Base-by-base conservation (phyloP, 2,329 filamentous ascomycete genomes). In the Cordyceps farinosa region DNA sequence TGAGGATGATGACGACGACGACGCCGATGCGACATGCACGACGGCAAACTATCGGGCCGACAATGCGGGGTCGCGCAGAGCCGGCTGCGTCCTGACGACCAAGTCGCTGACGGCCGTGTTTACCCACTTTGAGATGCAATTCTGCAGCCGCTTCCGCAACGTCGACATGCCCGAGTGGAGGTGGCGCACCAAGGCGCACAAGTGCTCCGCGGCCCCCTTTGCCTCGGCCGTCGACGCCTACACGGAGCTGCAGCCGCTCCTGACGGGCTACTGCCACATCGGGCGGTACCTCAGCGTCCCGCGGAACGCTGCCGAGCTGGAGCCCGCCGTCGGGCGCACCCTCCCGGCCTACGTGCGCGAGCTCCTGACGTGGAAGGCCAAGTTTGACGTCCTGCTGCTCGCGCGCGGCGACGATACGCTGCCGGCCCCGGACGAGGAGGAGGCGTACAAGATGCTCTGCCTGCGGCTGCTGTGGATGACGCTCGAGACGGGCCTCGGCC, bases 241-340 rank as follows among this genome's bases (percentile, higher is more conserved):
- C 55, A 48, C 50, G n/a, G 62, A 64, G 55, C 57, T 64, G 30
- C 53, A 59, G 48, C 62, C 57, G 55, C 45, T 59, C 1, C 55
- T 64, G 29, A 50, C 48, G 11, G 38, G 48, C 38, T 53, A 22
- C 47, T 50, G 34, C 42, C 36, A 60, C 17, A 42, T 40, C 11
- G 47, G 36, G 2, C 45, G 47, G 2, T 52, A 34, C 9, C 45
- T 50, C 32, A 40, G 48, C 38, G 4, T 27, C 34, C 48, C 47
- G 29, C 27, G 40, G 17, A 15, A n/a, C 58, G 29, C 2, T 5
- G 47, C 27, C 29, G 48, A n/a, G 32, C 22, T 30, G 27, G 30
- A 7, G 27, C 15, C 48, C 34, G 30, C 48, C 34, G 30, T 38
- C 30, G 1, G n/a, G 17, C 55, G 42, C 44, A 58, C 8, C 55